A percentile compares a stretch with the other conserved stretches of the same genome.
phyloP scores from a whole-genome alignment of 108 stramenopile species.

The Stephanodiscus triporus region DNA sequence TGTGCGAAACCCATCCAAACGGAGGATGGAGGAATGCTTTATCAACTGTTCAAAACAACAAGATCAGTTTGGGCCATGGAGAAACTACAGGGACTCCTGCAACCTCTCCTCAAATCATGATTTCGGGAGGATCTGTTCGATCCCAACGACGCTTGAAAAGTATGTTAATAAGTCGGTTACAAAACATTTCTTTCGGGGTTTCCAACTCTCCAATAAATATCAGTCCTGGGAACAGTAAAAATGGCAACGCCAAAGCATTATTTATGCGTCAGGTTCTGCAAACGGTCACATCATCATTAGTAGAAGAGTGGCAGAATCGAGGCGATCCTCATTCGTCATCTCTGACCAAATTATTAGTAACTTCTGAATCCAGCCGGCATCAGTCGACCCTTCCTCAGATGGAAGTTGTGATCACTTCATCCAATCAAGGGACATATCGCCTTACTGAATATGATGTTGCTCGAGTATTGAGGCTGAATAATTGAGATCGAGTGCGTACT shows the following conservation, averaged over 20 bases:
- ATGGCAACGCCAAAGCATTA: constrained; percentile 5
- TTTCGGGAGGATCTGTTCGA: constrained; percentile 34
- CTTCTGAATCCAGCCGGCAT: background rate
- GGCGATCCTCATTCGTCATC: constrained; percentile 6
- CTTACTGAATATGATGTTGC: constrained; percentile 29
- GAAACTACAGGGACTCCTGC: no score
- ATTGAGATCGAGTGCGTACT: no score
- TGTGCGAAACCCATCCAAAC: constrained; percentile 51
- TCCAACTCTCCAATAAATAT: background rate
- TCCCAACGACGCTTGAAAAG: constrained; percentile 23
- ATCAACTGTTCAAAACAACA: constrained; percentile 4
- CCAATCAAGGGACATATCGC: constrained; percentile 35
- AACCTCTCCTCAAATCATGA: constrained; percentile 36
- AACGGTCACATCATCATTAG: constrained; percentile 22
- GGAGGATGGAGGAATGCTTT: constrained; percentile 23
- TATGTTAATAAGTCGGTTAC: constrained; percentile 13
- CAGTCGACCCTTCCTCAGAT: constrained; percentile 22
- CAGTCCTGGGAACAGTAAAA: background rate
- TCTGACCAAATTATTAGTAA: background rate
- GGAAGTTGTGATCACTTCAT: constrained; percentile 41
- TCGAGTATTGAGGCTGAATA: constrained; percentile 15
- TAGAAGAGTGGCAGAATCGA: constrained; percentile 38
- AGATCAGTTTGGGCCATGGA: background rate
- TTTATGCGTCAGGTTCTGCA: constrained; percentile 15
- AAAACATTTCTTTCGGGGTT: constrained; percentile 11